A percentile compares a stretch with the other conserved stretches of the same genome.
These are phyloP conservation scores for Juglanconis juglandina DNA, from an alignment of 2,329 filamentous ascomycete genomes.

Conservation along the genomic window DNA sequence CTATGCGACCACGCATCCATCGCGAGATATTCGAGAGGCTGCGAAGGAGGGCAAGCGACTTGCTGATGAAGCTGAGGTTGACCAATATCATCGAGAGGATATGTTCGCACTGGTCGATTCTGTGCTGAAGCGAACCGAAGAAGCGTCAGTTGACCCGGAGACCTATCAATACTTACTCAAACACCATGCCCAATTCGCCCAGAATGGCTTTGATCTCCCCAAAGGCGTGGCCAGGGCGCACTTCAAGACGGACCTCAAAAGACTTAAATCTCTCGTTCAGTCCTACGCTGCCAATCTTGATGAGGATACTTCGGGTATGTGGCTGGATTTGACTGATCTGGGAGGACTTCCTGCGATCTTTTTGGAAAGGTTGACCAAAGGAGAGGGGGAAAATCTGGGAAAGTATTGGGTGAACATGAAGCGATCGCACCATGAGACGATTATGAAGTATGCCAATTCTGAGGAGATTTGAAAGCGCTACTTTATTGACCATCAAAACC, in stretches of 20 bases:
- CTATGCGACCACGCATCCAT: conserved; percentile 13
- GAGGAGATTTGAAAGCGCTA: conserved; percentile 12
- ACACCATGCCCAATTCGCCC: conserved; percentile 9
- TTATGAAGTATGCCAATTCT: conserved; percentile 6
- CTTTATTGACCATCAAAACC: conserved; percentile 6
- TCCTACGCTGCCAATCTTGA: conserved; percentile 13
- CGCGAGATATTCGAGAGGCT: conserved; percentile 12
- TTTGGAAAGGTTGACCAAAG: background rate
- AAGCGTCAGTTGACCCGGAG: background rate
- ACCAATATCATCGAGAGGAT: conserved; percentile 10
- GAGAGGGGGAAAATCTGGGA: conserved; percentile 2
- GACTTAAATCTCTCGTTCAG: background rate
- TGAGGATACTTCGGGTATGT: conserved; percentile 13
- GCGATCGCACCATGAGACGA: background rate
- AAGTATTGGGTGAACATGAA: conserved; percentile 15
- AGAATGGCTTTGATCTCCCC: conserved; percentile 10
- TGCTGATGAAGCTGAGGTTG: conserved; percentile 9
- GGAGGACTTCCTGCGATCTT: conserved; percentile 10
- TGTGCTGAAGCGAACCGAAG: background rate
- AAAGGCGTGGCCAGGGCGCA: background rate
- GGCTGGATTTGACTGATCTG: conserved; percentile 10
- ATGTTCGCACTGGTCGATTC: conserved; percentile 13
- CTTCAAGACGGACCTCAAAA: background rate
- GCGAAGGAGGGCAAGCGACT: conserved; percentile 4
- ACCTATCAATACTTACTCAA: conserved; percentile 9